Base-by-base conservation (phyloP, 1,139 yeast genomes). In the Magnusiomyces tetraspermus region DNA sequence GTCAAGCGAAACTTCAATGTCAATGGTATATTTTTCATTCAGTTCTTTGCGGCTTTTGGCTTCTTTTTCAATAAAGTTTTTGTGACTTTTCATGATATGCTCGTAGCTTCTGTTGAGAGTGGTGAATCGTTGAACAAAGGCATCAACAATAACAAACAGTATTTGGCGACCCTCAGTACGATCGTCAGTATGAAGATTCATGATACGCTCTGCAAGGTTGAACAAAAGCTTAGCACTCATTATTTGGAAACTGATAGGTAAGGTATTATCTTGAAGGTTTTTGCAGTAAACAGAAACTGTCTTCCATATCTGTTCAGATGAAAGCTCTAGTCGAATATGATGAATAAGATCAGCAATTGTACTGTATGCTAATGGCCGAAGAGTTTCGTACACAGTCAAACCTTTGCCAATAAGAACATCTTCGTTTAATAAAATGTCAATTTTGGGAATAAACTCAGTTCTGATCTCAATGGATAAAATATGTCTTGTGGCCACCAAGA, bases 331-430 rank as follows among this genome's bases (percentile, higher is more conserved):
- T 61, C 97, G 80, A 1, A 92, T 95, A 62, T 87, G 89, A 63
- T 92, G 97, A 52, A 94, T 85, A 62, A 94, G 83, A 66, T 94
- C 99, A 0, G 98, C 98, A 52, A 92, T 94, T 5, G 95, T 89
- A 41, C 96, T 86, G 66, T 90, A 92, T 0, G 98, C 98, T 64
- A 94, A 72, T 0, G 97, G 97, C 17, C 74, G 70, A 51, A 94
- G 75, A 0, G 95, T 86, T 66, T 90, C 97, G 63, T 80, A 83
- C 2, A 95, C 85, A 0, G 98, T 92, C 53, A 94, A 76, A 0
- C 97, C 97, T 59, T 85, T 90, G 36, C 98, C 98, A 55, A 94
- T 82, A 56, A 94, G 74, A 10, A 92, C 89, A 59, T 82, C 79
- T 62, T 90, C 96, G 66, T 92, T 89, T 59, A 92, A 85, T 53